Percentiles rank a stretch among this genome's conserved stretches.
Conservation (phyloP, 768 basidiomycete species). For the Mycena crocata region DNA sequence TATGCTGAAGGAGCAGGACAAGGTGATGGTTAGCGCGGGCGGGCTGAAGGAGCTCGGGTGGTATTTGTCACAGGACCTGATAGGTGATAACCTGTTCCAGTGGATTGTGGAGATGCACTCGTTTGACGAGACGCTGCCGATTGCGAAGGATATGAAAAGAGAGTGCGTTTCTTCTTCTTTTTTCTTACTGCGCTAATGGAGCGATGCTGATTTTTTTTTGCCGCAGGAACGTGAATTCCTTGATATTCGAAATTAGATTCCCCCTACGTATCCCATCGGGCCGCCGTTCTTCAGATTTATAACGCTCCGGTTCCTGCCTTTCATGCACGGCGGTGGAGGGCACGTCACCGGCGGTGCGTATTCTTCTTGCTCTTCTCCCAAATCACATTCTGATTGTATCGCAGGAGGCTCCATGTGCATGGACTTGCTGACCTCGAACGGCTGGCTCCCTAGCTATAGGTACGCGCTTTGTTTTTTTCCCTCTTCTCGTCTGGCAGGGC, state of each 20-base stretch:
- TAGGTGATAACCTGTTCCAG: conserved; percentile 76
- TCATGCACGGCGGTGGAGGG: conserved; percentile 77
- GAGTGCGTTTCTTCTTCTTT: conserved; percentile 43
- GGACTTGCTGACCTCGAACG: conserved; percentile 75
- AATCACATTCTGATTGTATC: conserved; percentile 4
- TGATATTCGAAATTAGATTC: conserved; percentile 81
- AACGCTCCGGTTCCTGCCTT: conserved; percentile 78
- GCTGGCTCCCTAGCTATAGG: conserved; percentile 79
- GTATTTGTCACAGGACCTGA: conserved; percentile 75
- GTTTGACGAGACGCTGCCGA: conserved; percentile 69
- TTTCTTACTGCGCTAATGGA: neutral
- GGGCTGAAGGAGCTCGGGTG: conserved; percentile 71
- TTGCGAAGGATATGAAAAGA: conserved; percentile 68
- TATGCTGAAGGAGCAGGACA: conserved; percentile 71
- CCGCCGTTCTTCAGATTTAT: conserved; percentile 85
- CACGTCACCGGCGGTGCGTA: conserved; percentile 70
- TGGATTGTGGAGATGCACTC: conserved; percentile 83
- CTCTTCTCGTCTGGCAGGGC: neutral
- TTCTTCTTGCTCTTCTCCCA: neutral
- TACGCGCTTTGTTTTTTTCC: conserved; percentile 35
- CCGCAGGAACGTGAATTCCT: conserved; percentile 69
- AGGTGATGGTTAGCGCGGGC: conserved; percentile 40
- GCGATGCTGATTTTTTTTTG: conserved; percentile 11
- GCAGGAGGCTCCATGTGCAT: conserved; percentile 80
- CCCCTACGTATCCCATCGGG: conserved; percentile 73